Percentiles rank a stretch among this genome's conserved stretches.
phyloP scores from a whole-genome alignment of 2,329 filamentous ascomycete genomes.

The Hypoxylon sp. region DNA sequence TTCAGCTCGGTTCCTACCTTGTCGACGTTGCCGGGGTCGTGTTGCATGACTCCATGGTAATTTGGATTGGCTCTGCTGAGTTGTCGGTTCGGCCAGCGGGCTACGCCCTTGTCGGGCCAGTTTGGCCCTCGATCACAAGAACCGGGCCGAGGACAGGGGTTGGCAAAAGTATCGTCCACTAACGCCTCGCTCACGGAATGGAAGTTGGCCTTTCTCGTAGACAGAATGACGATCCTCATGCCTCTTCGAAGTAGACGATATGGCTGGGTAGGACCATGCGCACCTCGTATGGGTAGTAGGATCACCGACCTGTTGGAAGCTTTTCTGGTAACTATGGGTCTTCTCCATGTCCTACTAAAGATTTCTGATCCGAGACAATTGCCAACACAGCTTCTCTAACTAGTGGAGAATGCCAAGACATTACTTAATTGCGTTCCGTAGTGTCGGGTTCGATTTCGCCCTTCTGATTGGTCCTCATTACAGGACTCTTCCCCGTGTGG shows the following conservation, averaged over 20 bases:
- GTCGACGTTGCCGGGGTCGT: slow-evolving; percentile 13
- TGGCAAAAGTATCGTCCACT: slow-evolving; percentile 18
- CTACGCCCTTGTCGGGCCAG: slow-evolving; percentile 35
- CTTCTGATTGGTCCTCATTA: slow-evolving; percentile 37
- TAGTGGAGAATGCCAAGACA: slow-evolving; percentile 41
- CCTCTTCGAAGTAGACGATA: slow-evolving; percentile 4
- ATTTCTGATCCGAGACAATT: slow-evolving; percentile 40
- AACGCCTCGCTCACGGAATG: slow-evolving; percentile 20
- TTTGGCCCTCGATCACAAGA: slow-evolving; percentile 11
- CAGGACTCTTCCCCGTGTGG: slow-evolving; percentile 31
- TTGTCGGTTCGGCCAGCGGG: slow-evolving; percentile 36
- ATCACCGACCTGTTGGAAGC: slow-evolving; percentile 31
- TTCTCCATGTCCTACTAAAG: slow-evolving; percentile 39
- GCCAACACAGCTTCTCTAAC: slow-evolving; percentile 41
- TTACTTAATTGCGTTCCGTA: slow-evolving; percentile 41
- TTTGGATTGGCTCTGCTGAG: slow-evolving; percentile 26
- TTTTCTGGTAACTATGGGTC: slow-evolving; percentile 20
- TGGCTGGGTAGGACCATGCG: slow-evolving; percentile 14
- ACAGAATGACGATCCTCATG: slow-evolving; percentile 19
- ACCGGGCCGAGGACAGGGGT: slow-evolving; percentile 40
- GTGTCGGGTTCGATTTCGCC: slow-evolving; percentile 35
- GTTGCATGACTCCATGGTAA: slow-evolving; percentile 8
- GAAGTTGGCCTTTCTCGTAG: slow-evolving; percentile 22
- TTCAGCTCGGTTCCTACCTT: slow-evolving; percentile 29
- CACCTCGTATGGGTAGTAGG: slow-evolving; percentile 11